Evolutionary conservation across 176 grass and related monocot species (phyloP).

Genomic region (Eragrostis nindensis): DNA sequence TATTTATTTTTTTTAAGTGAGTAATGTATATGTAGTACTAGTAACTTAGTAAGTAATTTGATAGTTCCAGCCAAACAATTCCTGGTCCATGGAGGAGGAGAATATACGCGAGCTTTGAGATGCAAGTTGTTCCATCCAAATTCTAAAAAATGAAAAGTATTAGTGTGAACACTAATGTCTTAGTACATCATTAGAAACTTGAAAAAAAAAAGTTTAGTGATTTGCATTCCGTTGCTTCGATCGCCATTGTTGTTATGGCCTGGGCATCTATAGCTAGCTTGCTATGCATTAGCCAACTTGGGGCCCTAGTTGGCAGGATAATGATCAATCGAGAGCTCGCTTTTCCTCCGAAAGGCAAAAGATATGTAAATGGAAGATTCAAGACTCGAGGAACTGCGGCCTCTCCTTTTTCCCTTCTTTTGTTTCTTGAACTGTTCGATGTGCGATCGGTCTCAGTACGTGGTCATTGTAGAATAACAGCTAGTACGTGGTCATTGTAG

Average conservation of each 20-base stretch:
- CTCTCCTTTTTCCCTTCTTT: neutral
- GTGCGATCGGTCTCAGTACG: neutral
- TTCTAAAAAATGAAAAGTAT: neutral
- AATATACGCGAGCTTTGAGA: neutral
- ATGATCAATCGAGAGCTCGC: neutral
- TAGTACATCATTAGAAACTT: too few relatives aligned
- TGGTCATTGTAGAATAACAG: neutral
- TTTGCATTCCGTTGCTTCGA: too few relatives aligned
- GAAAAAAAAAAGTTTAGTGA: too few relatives aligned
- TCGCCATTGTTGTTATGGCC: neutral
- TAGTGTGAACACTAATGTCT: neutral
- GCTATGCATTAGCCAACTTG: neutral
- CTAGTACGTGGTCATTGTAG: neutral
- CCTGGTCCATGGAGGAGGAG: too few relatives aligned
- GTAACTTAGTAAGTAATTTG: too few relatives aligned
- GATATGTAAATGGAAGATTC: neutral
- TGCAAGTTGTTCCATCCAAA: neutral
- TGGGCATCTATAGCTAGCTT: neutral
- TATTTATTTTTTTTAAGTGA: too few relatives aligned
- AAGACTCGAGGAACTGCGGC: neutral
- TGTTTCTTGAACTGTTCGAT: neutral
- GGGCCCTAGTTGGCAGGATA: neutral
- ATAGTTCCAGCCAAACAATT: too few relatives aligned
- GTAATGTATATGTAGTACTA: too few relatives aligned
- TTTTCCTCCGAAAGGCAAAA: neutral